These are phyloP conservation scores for Nidularia pulvinata DNA, from an alignment of 768 basidiomycete species.

Conservation along the genomic window DNA sequence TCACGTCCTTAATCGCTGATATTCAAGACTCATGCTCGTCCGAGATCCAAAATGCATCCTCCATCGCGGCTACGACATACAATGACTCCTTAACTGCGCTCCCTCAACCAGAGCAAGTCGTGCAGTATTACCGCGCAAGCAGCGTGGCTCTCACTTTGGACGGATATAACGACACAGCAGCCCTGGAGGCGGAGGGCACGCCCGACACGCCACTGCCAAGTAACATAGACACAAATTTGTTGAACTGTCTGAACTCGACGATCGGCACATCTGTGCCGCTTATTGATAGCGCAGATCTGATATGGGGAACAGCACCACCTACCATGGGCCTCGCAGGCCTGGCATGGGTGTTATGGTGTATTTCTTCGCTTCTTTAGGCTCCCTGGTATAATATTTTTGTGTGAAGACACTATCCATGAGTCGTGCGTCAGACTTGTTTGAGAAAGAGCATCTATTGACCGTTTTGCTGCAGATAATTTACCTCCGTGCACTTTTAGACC, in stretches of 20 bases:
- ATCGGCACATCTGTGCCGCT: slow-evolving; percentile 61
- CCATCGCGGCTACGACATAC: slow-evolving; percentile 21
- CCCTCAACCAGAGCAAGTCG: slow-evolving; percentile 49
- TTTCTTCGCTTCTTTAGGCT: no score
- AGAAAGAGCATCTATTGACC: no score
- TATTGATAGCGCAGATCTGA: slow-evolving; percentile 25
- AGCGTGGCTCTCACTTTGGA: slow-evolving; percentile 62
- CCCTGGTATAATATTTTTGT: no score
- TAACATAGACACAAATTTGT: slow-evolving; percentile 44
- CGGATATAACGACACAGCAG: slow-evolving; percentile 66
- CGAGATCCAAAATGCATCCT: slow-evolving; percentile 14
- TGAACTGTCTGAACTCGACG: slow-evolving; percentile 62
- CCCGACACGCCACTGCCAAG: slow-evolving; percentile 51
- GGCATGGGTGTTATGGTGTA: no score
- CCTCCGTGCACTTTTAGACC: no score
- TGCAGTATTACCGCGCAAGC: slow-evolving; percentile 74
- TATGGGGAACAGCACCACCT: no score
- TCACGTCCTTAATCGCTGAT: slow-evolving; percentile 37
- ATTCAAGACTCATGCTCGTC: slow-evolving; percentile 39
- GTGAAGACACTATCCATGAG: no score
- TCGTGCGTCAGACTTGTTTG: no score
- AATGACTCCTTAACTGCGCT: slow-evolving; percentile 21
- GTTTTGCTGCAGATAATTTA: no score
- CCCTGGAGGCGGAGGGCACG: slow-evolving; percentile 34
- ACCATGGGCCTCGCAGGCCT: no score